phyloP scores from a whole-genome alignment of 2,329 filamentous ascomycete genomes.

The Colletotrichum liriopes region DNA sequence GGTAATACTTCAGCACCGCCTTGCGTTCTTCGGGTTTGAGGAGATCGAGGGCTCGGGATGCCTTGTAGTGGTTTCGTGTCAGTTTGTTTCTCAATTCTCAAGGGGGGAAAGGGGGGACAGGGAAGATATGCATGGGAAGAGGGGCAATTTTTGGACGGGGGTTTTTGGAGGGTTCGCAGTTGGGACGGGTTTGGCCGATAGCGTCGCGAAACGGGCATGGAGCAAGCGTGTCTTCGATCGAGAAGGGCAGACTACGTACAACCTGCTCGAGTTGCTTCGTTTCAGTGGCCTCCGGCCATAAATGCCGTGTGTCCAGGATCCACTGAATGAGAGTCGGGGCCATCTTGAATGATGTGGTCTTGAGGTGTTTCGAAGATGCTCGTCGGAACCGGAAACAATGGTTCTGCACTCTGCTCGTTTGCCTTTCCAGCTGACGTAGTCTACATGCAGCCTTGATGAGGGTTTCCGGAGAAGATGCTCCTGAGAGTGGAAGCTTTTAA shows the following conservation, averaged over 20 bases:
- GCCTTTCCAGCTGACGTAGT: neutral
- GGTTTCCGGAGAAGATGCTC: neutral
- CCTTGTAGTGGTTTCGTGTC: slow-evolving; percentile 54
- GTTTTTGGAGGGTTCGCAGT: slow-evolving; percentile 9
- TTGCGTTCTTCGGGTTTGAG: slow-evolving; percentile 70
- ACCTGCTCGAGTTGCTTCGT: slow-evolving; percentile 64
- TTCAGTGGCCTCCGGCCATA: slow-evolving; percentile 69
- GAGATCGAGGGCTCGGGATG: slow-evolving; percentile 67
- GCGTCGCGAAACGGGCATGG: slow-evolving; percentile 23
- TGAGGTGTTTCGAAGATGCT: slow-evolving; percentile 26
- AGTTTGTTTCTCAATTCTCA: slow-evolving; percentile 15
- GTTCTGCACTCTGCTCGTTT: slow-evolving; percentile 13
- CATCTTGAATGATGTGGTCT: slow-evolving; percentile 31
- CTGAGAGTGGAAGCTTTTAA: neutral
- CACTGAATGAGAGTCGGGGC: slow-evolving; percentile 68
- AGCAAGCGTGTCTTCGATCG: neutral
- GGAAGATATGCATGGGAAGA: slow-evolving; percentile 10
- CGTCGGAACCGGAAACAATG: slow-evolving; percentile 10
- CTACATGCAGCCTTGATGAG: slow-evolving; percentile 2
- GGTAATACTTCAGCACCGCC: slow-evolving; percentile 73
- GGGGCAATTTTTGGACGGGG: slow-evolving; percentile 7
- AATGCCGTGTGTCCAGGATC: slow-evolving; percentile 72
- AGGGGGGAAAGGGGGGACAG: slow-evolving; percentile 12
- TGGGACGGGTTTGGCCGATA: slow-evolving; percentile 10
- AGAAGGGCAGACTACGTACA: slow-evolving; percentile 54